Conservation (phyloP, 352 stramenopile species). For the Pythium aphanidermatum region DNA sequence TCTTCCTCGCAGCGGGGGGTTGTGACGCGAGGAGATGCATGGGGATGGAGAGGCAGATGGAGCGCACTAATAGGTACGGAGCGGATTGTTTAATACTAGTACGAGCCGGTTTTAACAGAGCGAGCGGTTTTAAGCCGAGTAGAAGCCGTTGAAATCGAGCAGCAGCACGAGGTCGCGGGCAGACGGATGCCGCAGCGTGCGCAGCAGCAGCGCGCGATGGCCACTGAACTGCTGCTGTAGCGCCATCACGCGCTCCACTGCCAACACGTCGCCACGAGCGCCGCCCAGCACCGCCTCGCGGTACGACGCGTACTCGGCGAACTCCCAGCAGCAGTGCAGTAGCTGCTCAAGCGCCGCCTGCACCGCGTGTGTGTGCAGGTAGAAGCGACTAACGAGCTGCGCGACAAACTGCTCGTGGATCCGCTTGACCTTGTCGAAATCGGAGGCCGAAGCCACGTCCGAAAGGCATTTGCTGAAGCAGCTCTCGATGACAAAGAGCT, state of each 20-base stretch:
- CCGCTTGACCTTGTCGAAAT: conserved; percentile 70
- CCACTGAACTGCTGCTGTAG: conserved; percentile 49
- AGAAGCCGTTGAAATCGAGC: conserved; percentile 69
- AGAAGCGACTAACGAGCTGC: conserved; percentile 56
- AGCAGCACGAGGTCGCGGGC: conserved; percentile 66
- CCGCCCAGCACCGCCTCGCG: conserved; percentile 25
- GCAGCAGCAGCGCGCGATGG: conserved; percentile 57
- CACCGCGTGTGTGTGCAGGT: conserved; percentile 61
- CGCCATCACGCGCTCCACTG: conserved; percentile 21
- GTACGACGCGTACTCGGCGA: conserved; percentile 59
- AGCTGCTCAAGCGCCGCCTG: conserved; percentile 52
- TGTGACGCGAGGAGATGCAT: background rate
- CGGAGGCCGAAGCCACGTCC: conserved; percentile 36
- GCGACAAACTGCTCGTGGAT: conserved; percentile 69
- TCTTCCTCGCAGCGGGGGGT: too few species aligned
- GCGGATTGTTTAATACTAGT: too few species aligned
- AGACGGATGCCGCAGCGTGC: conserved; percentile 53
- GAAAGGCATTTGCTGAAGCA: conserved; percentile 49
- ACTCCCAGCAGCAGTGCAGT: conserved; percentile 58
- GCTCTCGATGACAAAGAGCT: conserved; percentile 71
- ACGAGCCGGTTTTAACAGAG: background rate
- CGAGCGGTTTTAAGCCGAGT: too few species aligned
- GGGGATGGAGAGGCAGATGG: background rate
- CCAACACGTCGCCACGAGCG: background rate
- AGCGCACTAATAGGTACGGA: background rate